Conservation (phyloP, 768 basidiomycete species). For the Hysterangium stoloniferum region DNA sequence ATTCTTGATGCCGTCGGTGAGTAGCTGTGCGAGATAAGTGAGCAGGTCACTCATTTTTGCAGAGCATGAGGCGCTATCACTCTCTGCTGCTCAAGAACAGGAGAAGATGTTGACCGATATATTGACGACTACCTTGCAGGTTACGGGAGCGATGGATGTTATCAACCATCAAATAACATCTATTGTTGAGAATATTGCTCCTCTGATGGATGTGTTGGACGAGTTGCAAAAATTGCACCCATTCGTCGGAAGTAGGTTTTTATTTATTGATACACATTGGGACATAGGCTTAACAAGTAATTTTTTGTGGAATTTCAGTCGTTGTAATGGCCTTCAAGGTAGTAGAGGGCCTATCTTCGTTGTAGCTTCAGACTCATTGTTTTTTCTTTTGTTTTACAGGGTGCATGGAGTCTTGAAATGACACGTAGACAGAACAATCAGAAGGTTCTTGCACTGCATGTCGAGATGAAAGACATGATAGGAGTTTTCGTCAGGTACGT, state of each 20-base stretch:
- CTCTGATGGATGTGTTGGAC: background rate
- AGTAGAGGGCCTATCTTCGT: background rate
- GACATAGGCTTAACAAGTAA: background rate
- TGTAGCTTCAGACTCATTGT: background rate
- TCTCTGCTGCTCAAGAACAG: too few species aligned
- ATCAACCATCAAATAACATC: too few species aligned
- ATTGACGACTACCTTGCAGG: too few species aligned
- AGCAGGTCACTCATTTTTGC: too few species aligned
- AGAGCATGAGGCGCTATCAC: too few species aligned
- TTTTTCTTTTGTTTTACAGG: background rate
- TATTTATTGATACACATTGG: background rate
- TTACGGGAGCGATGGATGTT: too few species aligned
- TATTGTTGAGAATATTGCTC: too few species aligned
- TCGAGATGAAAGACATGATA: constrained; percentile 8
- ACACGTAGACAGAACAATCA: constrained; percentile 5
- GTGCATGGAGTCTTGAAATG: background rate
- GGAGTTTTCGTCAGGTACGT: background rate
- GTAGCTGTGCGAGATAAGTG: too few species aligned
- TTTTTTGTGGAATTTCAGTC: background rate
- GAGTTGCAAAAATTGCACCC: constrained; percentile 3
- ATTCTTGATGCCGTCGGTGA: too few species aligned
- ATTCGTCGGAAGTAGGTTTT: background rate
- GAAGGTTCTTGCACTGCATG: background rate
- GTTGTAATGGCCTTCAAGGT: constrained; percentile 1
- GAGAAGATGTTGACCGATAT: too few species aligned